Conservation (phyloP, 257 asterid species). For the Petunia axillaris region DNA sequence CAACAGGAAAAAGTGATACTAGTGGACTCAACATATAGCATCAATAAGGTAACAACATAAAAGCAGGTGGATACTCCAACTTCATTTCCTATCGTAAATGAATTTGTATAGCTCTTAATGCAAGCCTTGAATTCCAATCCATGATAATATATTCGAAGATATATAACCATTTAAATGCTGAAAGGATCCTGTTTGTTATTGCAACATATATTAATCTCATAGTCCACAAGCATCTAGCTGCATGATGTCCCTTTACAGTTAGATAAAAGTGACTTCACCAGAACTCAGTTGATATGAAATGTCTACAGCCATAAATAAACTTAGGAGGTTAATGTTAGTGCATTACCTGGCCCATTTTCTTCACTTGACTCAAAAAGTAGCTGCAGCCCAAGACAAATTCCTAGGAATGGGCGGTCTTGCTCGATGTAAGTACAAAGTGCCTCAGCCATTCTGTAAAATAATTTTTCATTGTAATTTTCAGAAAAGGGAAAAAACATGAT, state of each 20-base stretch:
- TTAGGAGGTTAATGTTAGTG: background rate
- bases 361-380: slow-evolving; percentile 95
- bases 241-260: background rate
- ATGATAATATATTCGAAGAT: background rate
- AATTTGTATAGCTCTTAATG: background rate
- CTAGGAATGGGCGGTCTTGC: slow-evolving; percentile 95
- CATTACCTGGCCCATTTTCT: slow-evolving; percentile 90
- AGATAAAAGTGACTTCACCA: background rate
- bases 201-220: background rate
- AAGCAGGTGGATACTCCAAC: background rate
- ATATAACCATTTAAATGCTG: slow-evolving; percentile 13
- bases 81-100: background rate
- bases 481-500: background rate
- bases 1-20: slow-evolving; percentile 7
- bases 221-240: background rate
- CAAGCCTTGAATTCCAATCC: background rate
- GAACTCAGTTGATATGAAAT: slow-evolving; percentile 15
- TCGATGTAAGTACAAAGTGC: slow-evolving; percentile 80
- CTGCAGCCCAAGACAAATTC: slow-evolving; percentile 97
- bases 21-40: background rate
- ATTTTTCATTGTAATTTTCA: slow-evolving; percentile 22
- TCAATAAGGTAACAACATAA: slow-evolving; percentile 9
- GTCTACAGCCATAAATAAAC: background rate
- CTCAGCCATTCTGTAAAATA: slow-evolving; percentile 70
- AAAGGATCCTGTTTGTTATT: background rate